These are phyloP conservation scores for Gaertneriomyces semiglobifer DNA, from an alignment of 192 early-diverging fungal genomes.

Conservation along the genomic window DNA sequence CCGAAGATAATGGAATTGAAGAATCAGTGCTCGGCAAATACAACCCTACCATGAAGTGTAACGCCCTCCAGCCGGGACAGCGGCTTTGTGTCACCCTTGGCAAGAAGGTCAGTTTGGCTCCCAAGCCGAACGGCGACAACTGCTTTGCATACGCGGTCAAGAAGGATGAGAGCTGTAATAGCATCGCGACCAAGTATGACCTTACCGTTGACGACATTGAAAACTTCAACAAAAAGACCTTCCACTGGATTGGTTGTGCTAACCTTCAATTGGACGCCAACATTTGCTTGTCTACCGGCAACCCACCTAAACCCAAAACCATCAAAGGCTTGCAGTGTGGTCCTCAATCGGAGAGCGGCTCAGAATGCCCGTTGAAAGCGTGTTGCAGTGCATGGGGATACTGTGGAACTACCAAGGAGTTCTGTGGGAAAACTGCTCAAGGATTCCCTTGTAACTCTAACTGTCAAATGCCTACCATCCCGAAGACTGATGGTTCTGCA, in stretches of 20 bases:
- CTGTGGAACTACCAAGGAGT: slow-evolving; percentile 4
- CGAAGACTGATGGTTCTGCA: slow-evolving; percentile 1
- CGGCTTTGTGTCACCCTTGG: neutral
- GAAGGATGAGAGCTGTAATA: slow-evolving; percentile 8
- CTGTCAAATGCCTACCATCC: slow-evolving; percentile 1
- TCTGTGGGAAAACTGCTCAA: neutral
- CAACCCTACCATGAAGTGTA: slow-evolving; percentile 12
- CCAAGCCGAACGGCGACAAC: neutral
- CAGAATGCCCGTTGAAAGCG: slow-evolving; percentile 5
- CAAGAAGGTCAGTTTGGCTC: neutral
- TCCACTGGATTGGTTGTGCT: slow-evolving; percentile 10
- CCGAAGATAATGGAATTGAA: slow-evolving; percentile 1
- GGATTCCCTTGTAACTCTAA: slow-evolving; percentile 2
- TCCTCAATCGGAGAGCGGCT: neutral
- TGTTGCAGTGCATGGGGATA: slow-evolving; percentile 5
- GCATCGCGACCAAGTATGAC: slow-evolving; percentile 6
- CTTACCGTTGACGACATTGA: slow-evolving; percentile 2
- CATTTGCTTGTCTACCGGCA: slow-evolving; percentile 18
- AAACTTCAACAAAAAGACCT: slow-evolving; percentile 8
- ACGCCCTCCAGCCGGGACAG: slow-evolving; percentile 12
- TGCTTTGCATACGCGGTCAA: slow-evolving; percentile 17
- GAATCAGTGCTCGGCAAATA: neutral
- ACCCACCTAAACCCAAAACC: slow-evolving; percentile 5
- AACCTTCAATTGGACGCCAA: slow-evolving; percentile 8
- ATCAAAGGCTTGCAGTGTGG: slow-evolving; percentile 1